Evolutionary conservation across 768 basidiomycete genomes (phyloP).

Genomic region (Podaxis mareebaensis): DNA sequence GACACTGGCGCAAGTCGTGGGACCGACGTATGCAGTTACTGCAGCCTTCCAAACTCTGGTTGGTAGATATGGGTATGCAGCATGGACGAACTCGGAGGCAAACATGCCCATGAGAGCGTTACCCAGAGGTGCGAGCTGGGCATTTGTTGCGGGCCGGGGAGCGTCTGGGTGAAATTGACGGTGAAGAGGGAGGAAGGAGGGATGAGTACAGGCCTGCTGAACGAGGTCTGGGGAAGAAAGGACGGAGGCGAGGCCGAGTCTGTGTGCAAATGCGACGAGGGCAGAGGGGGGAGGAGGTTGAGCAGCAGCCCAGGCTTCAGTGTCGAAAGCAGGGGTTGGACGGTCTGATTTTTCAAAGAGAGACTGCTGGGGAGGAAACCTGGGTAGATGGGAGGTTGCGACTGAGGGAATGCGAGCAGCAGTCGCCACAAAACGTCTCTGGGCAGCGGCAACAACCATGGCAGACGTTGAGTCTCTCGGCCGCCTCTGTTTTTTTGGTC

Average conservation of each 20-base stretch:
- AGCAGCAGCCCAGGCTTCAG: constrained; percentile 66
- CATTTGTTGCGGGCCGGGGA: constrained; percentile 65
- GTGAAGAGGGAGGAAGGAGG: constrained; percentile 61
- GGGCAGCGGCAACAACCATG: constrained; percentile 32
- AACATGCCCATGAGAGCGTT: constrained; percentile 91
- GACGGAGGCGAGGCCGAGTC: constrained; percentile 70
- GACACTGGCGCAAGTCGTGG: constrained; percentile 77
- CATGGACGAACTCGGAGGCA: constrained; percentile 79
- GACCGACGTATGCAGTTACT: constrained; percentile 89
- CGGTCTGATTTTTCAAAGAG: constrained; percentile 30
- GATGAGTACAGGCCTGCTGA: constrained; percentile 79
- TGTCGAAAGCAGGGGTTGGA: constrained; percentile 50
- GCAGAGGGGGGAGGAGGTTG: constrained; percentile 75
- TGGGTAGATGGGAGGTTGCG: constrained; percentile 51
- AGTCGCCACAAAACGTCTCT: constrained; percentile 48
- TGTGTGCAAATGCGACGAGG: constrained; percentile 73
- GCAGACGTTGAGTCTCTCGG: not conserved
- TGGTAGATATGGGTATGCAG: constrained; percentile 86
- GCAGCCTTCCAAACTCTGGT: constrained; percentile 90
- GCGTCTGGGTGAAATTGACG: constrained; percentile 57
- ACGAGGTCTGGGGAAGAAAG: constrained; percentile 53
- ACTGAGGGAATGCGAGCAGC: constrained; percentile 54
- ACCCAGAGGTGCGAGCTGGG: constrained; percentile 71
- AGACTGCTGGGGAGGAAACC: constrained; percentile 64
- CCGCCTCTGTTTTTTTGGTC: not conserved